phyloP scores from a whole-genome alignment of 164 flowering plant species.

The Vitis riparia region DNA sequence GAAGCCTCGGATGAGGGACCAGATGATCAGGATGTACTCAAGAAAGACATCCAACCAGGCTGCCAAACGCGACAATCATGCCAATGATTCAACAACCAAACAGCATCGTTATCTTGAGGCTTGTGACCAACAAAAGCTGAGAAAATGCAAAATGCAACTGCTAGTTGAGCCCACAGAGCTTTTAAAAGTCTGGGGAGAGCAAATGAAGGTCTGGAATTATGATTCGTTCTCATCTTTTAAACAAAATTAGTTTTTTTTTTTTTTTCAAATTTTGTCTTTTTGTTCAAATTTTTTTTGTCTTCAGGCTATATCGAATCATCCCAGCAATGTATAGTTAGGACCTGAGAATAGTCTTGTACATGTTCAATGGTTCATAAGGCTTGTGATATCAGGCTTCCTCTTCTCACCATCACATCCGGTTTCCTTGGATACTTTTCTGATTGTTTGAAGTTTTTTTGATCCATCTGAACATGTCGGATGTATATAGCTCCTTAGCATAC shows the following conservation, averaged over 20 bases:
- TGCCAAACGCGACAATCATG: too few species aligned
- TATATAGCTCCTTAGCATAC: too few species aligned
- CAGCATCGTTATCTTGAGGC: background rate
- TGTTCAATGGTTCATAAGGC: background rate
- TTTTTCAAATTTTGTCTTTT: background rate
- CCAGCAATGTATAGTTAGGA: background rate
- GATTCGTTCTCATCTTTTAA: background rate
- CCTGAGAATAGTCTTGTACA: slow-evolving; percentile 3
- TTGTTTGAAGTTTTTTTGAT: too few species aligned
- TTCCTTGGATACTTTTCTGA: too few species aligned
- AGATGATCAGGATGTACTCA: too few species aligned
- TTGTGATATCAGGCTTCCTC: background rate
- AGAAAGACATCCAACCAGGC: too few species aligned
- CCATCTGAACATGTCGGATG: too few species aligned
- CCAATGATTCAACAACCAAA: too few species aligned
- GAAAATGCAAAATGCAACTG: background rate
- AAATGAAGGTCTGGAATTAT: background rate
- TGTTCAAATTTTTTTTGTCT: background rate
- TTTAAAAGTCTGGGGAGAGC: background rate
- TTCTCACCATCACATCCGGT: background rate
- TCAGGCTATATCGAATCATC: too few species aligned
- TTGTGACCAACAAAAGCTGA: background rate
- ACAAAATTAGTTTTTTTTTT: background rate
- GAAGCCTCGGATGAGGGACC: too few species aligned
- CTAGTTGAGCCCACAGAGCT: background rate